Conservation (phyloP, 495 filamentous ascomycete genomes). For the Parmelia sp. region DNA sequence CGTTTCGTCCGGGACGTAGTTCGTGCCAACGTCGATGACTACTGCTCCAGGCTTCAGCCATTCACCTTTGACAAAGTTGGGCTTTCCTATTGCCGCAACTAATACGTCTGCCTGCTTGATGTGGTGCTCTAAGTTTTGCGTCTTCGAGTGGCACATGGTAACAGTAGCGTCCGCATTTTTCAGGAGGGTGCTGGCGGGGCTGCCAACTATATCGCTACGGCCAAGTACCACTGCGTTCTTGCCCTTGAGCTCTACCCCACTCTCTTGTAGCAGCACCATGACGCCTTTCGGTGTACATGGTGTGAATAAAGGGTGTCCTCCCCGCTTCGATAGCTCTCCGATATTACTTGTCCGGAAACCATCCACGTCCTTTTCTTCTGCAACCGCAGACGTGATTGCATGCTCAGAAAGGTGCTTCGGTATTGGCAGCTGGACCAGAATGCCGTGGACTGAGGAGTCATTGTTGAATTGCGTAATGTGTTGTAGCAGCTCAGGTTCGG, state of each 20-base stretch:
- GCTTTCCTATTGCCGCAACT: constrained; percentile 83
- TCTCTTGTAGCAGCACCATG: constrained; percentile 82
- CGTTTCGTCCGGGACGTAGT: constrained; percentile 87
- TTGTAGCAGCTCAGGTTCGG: constrained; percentile 79
- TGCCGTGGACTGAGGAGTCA: constrained; percentile 80
- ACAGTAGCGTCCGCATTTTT: constrained; percentile 96
- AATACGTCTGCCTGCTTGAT: constrained; percentile 84
- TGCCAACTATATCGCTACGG: constrained; percentile 94
- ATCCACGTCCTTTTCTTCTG: constrained; percentile 94
- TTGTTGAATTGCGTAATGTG: constrained; percentile 77
- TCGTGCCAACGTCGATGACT: constrained; percentile 96
- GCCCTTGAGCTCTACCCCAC: constrained; percentile 73
- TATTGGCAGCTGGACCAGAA: constrained; percentile 88
- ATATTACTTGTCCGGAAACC: constrained; percentile 92
- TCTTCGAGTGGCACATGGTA: constrained; percentile 90
- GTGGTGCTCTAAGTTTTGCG: constrained; percentile 60
- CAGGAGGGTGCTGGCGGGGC: constrained; percentile 88
- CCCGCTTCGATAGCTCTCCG: constrained; percentile 90
- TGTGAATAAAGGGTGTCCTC: constrained; percentile 76
- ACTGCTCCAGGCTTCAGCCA: constrained; percentile 92
- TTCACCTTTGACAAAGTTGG: constrained; percentile 84
- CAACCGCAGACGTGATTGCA: constrained; percentile 78
- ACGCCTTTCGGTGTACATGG: constrained; percentile 97
- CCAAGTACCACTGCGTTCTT: constrained; percentile 95
- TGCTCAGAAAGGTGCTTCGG: constrained; percentile 86